Evolutionary conservation across 2,329 filamentous ascomycete genomes (phyloP), one percentile per base, ranked within the genome.

Genomic region (Diaporthe aspalathi): DNA sequence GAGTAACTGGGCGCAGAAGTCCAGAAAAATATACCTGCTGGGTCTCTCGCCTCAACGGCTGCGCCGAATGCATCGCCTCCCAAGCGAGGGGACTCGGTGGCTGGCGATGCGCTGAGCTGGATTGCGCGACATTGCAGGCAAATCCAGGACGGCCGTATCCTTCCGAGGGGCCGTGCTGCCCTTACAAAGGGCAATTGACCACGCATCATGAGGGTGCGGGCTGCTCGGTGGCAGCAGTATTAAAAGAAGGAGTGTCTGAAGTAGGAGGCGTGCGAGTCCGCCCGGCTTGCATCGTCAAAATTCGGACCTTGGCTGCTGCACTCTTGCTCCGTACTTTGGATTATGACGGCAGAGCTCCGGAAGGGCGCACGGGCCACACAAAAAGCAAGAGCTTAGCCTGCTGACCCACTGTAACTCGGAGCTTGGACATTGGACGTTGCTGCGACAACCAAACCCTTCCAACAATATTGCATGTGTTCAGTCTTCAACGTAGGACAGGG

Each of bases 71-170:
- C 86, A 83, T 91, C 89, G 74, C 83, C 82, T 71, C 82, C 82
- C 54, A 84, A 79, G 66, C 80, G 81, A 67, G 88, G 84, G 62
- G 86, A 83, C 73, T 89, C 87, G 45, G 86, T 88, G 70, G 86
- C 88, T 43, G 90, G 88, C 69, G 88, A 83, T 66, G 89, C 84
- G 79, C 87, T 89, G 83, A 92, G 90, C 78, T 91, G 89, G 60
- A 92, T 89, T 66, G 83, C 79, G 78, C 90, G 84, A 80, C 88
- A 90, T 81, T 89, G 87, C 62, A 83, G 81, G 78, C 87, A 89
- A 60, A 88, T 79, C 72, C 84, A 86, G 16, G 78, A 76, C 47
- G 79, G 77, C 70, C 73, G 72, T 38, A 75, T 16, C 67, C 72
- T 72, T 38, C 70, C 63, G n/a, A 40, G 70, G 65, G 79, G 73